These are phyloP conservation scores for Pythium oligandrum DNA, from an alignment of 352 stramenopile species.

Conservation along the genomic window DNA sequence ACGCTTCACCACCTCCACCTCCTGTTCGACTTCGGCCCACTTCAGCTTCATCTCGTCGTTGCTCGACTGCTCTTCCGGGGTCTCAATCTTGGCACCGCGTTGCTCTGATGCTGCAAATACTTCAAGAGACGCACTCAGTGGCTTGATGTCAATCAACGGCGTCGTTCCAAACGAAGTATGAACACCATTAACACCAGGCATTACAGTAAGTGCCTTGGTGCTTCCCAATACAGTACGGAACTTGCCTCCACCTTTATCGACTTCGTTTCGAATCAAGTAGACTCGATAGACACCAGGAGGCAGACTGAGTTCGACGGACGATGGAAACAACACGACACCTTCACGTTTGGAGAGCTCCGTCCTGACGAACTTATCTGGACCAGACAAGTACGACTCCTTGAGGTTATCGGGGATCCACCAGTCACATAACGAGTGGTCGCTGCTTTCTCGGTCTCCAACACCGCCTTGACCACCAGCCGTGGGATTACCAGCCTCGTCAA, in stretches of 20 bases:
- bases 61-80: constrained; percentile 1
- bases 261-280: constrained; percentile 42
- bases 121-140: constrained; percentile 30
- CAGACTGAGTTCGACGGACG: constrained; percentile 36
- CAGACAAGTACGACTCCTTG: constrained; percentile 25
- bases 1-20: constrained; percentile 25
- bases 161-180: constrained; percentile 57
- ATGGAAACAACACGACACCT: constrained; percentile 26
- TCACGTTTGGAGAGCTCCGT: neutral
- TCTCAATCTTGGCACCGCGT: no score
- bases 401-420: constrained; percentile 36
- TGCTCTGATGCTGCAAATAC: constrained; percentile 26
- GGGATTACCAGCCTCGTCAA: constrained; percentile 3
- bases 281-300: constrained; percentile 37
- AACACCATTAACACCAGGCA: constrained; percentile 43
- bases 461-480: constrained; percentile 3
- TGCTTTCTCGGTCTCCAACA: constrained; percentile 2
- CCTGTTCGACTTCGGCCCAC: constrained; percentile 24
- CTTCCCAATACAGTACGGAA: constrained; percentile 25
- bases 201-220: constrained; percentile 26
- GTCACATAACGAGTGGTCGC: constrained; percentile 14
- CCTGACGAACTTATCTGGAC: neutral
- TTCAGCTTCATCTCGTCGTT: constrained; percentile 20
- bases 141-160: constrained; percentile 48
- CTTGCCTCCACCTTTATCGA: constrained; percentile 13